Evolutionary conservation across 805 yeast species (phyloP).

Genomic region (Wickerhamiella lipophila): DNA sequence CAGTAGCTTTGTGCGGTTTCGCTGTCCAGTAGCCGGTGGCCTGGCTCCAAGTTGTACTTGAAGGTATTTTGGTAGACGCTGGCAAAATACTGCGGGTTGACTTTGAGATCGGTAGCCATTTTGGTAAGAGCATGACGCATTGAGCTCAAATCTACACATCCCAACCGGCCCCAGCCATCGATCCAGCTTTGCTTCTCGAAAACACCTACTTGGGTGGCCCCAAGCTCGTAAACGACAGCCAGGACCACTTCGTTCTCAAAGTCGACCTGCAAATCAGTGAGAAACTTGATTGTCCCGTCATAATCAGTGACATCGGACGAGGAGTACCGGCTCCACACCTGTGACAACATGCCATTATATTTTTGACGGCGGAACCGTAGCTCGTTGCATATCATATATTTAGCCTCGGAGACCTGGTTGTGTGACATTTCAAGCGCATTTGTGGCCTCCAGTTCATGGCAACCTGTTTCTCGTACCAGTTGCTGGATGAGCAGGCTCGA

Average conservation of each 20-base stretch:
- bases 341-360: slow-evolving; percentile 6
- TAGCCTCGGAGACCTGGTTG: not conserved
- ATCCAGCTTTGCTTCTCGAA: slow-evolving; percentile 42
- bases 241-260: slow-evolving; percentile 67
- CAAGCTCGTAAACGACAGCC: slow-evolving; percentile 55
- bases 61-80: slow-evolving; percentile 61
- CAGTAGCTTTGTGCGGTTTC: slow-evolving; percentile 68
- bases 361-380: slow-evolving; percentile 5
- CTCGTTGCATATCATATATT: not conserved
- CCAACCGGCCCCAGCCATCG: slow-evolving; percentile 41
- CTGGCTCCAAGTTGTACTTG: slow-evolving; percentile 44
- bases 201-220: slow-evolving; percentile 53
- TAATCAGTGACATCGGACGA: slow-evolving; percentile 39
- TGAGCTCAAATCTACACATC: slow-evolving; percentile 28
- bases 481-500: slow-evolving; percentile 12
- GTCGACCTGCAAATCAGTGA: slow-evolving; percentile 52
- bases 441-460: slow-evolving; percentile 15
- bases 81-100: slow-evolving; percentile 36
- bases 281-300: slow-evolving; percentile 62
- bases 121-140: slow-evolving; percentile 36
- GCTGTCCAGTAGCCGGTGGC: slow-evolving; percentile 41
- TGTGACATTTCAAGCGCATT: slow-evolving; percentile 12
- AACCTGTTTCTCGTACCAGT: slow-evolving; percentile 14
- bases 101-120: slow-evolving; percentile 28
- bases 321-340: slow-evolving; percentile 4